Evolutionary conservation across 192 early-diverging fungal species (phyloP).

Genomic region (Linnemannia hyalina): DNA sequence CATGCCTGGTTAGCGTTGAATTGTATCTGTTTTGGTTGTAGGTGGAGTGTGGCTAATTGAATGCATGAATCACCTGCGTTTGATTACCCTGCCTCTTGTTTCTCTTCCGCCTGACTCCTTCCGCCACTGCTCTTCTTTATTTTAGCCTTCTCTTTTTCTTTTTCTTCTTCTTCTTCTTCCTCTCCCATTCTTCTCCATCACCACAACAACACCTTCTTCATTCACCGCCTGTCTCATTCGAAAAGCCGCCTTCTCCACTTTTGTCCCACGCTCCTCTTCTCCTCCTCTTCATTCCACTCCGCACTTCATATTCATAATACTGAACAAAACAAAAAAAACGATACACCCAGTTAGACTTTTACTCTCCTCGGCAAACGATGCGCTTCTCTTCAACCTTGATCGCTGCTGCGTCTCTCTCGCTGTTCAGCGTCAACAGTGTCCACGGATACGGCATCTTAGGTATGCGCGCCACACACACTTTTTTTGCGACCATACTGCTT

Average conservation of each 20-base stretch:
- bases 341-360: background rate
- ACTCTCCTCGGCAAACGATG: conserved; percentile 8
- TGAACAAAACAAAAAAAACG: too few species aligned
- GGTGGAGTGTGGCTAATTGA: too few species aligned
- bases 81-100: background rate
- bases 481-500: background rate
- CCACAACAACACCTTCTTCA: background rate
- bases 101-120: background rate
- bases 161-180: background rate
- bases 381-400: background rate
- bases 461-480: background rate
- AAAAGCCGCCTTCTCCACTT: background rate
- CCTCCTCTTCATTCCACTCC: background rate
- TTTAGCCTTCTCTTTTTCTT: background rate
- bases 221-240: background rate
- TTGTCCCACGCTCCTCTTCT: background rate
- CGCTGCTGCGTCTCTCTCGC: conserved; percentile 6
- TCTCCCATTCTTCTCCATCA: background rate
- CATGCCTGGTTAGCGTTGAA: too few species aligned
- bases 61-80: too few species aligned
- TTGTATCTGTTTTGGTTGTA: too few species aligned
- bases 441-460: conserved; percentile 48
- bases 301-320: background rate
- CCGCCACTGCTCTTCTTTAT: background rate
- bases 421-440: conserved; percentile 18